Percentiles rank a stretch among this genome's conserved stretches.
These are phyloP conservation scores for Syzygium aqueum DNA, from an alignment of 345 rosid species.

Conservation along the genomic window DNA sequence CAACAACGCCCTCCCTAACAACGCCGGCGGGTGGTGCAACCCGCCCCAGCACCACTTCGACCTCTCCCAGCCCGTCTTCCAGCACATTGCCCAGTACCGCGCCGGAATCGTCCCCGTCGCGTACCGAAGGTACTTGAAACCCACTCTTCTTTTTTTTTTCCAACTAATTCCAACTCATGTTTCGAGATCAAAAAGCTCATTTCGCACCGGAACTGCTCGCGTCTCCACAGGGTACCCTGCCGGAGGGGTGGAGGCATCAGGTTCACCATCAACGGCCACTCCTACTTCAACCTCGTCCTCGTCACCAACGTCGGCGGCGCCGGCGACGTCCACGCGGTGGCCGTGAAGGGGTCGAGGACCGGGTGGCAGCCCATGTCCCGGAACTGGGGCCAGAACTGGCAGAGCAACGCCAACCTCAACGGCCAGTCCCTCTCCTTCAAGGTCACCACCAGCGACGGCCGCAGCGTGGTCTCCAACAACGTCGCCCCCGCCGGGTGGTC, in stretches of 20 bases:
- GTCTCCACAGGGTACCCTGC: conserved; percentile 54
- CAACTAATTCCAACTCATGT: neutral
- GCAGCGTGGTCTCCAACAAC: conserved; percentile 40
- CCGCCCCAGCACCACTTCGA: conserved; percentile 78
- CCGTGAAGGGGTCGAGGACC: conserved; percentile 55
- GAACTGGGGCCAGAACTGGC: conserved; percentile 92
- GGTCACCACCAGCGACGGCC: conserved; percentile 74
- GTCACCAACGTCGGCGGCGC: conserved; percentile 82
- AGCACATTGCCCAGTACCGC: conserved; percentile 71
- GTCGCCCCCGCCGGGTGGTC: conserved; percentile 67
- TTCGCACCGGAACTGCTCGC: neutral
- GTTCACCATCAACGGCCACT: conserved; percentile 72
- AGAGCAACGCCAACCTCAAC: conserved; percentile 53
- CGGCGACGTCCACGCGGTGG: conserved; percentile 57
- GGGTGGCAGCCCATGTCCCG: conserved; percentile 80
- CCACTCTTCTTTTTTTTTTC: neutral
- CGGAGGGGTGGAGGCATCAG: conserved; percentile 61
- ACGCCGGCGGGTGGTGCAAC: conserved; percentile 84
- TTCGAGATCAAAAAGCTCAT: neutral
- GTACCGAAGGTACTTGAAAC: conserved; percentile 40
- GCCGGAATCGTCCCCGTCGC: conserved; percentile 75
- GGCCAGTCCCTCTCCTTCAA: conserved; percentile 71
- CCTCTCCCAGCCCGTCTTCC: conserved; percentile 78
- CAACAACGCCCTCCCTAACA: conserved; percentile 65
- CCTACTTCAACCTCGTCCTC: conserved; percentile 69